phyloP scores from a whole-genome alignment of 2,329 filamentous ascomycete species.

The Ascochyta pisi region DNA sequence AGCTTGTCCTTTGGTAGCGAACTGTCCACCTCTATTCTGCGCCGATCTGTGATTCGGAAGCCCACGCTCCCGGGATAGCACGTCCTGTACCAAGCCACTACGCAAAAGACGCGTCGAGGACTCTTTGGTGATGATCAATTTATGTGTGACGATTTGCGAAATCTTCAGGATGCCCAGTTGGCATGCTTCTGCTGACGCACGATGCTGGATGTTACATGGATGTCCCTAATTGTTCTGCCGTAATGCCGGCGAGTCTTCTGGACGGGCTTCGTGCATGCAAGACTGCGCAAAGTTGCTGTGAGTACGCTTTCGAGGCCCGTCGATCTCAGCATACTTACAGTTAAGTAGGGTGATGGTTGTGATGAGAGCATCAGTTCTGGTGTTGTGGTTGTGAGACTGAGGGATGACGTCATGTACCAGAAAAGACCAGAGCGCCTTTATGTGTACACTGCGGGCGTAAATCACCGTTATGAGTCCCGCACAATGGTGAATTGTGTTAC shows the following conservation, averaged over 20 bases:
- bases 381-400: too few species aligned
- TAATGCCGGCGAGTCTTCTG: not conserved
- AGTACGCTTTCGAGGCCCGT: too few species aligned
- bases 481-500: too few species aligned
- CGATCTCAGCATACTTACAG: too few species aligned
- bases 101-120: not conserved
- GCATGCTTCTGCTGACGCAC: not conserved
- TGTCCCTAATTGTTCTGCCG: not conserved
- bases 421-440: too few species aligned
- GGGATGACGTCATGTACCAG: too few species aligned
- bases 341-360: too few species aligned
- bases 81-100: not conserved
- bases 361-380: too few species aligned
- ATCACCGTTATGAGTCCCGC: too few species aligned
- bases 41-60: conserved; percentile 5
- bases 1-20: not conserved
- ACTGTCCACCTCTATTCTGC: not conserved
- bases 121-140: not conserved
- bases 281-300: too few species aligned
- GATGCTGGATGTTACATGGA: not conserved
- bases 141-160: not conserved
- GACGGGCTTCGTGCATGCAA: too few species aligned
- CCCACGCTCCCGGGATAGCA: conserved; percentile 2
- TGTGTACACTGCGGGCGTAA: too few species aligned
- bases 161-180: not conserved